Percentiles rank a stretch among this genome's conserved stretches.
phyloP scores from a whole-genome alignment of 1,139 yeast genomes.

The Maudiozyma humilis region DNA sequence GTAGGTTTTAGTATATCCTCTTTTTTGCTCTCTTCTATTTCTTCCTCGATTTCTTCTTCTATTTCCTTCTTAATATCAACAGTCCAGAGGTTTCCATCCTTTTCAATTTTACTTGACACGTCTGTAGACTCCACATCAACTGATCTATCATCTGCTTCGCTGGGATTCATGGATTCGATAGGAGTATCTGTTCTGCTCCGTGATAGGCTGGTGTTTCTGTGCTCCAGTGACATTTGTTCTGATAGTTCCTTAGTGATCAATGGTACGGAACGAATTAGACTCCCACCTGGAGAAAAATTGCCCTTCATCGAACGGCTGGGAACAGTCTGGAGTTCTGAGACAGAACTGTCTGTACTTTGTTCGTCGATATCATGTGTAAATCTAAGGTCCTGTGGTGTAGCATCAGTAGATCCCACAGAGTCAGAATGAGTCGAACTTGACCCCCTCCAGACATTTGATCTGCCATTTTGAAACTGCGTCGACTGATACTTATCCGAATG shows the following conservation, averaged over 20 bases:
- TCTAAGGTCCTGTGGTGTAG: neutral
- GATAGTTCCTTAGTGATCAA: slow-evolving; percentile 25
- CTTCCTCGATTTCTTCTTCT: neutral
- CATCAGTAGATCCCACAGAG: slow-evolving; percentile 3
- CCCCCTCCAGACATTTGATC: slow-evolving; percentile 13
- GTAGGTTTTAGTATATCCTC: no score
- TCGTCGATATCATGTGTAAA: neutral
- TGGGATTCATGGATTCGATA: slow-evolving; percentile 2
- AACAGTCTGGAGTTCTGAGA: neutral
- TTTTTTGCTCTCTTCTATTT: neutral
- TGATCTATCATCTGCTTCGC: slow-evolving; percentile 13
- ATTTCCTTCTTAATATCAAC: slow-evolving; percentile 8
- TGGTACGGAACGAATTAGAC: slow-evolving; percentile 26
- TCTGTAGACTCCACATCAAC: slow-evolving; percentile 7
- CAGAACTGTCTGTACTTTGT: slow-evolving; percentile 2
- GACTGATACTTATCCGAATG: neutral
- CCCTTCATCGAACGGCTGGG: neutral
- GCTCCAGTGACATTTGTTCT: slow-evolving; percentile 13
- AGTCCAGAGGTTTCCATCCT: neutral
- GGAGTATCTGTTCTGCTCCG: slow-evolving; percentile 3
- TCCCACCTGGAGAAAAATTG: slow-evolving; percentile 17
- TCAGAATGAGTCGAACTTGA: slow-evolving; percentile 2
- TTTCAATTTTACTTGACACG: neutral
- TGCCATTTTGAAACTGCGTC: neutral
- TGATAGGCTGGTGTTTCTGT: slow-evolving; percentile 12